Percentiles rank a stretch among this genome's conserved stretches.
phyloP scores from a whole-genome alignment of 495 filamentous ascomycete species.

The Penicillium parvum region DNA sequence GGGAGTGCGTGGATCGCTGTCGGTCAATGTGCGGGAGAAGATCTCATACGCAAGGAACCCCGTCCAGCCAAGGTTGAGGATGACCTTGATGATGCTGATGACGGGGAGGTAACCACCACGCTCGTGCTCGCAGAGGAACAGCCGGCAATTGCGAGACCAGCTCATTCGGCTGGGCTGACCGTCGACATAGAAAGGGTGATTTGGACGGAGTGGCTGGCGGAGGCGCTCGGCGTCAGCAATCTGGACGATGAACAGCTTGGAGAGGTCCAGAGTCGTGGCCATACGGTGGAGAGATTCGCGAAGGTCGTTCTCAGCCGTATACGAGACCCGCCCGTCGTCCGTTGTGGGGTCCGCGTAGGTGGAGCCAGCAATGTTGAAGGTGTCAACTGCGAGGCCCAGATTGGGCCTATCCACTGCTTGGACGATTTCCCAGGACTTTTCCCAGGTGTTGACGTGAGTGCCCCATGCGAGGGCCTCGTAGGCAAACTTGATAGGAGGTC shows the following conservation, averaged over 20 bases:
- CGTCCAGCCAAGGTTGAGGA: slow-evolving; percentile 31
- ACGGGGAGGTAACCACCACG: slow-evolving; percentile 57
- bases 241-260: slow-evolving; percentile 64
- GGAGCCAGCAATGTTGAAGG: not conserved
- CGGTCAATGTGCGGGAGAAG: not conserved
- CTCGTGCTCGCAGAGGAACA: slow-evolving; percentile 60
- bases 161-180: slow-evolving; percentile 60
- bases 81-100: slow-evolving; percentile 26
- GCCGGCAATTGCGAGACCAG: slow-evolving; percentile 64
- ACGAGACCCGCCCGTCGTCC: not conserved
- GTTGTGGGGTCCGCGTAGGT: not conserved
- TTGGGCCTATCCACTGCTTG: slow-evolving; percentile 53
- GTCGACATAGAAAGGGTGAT: slow-evolving; percentile 41
- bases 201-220: slow-evolving; percentile 22
- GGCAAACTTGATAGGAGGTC: slow-evolving; percentile 55
- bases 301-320: not conserved
- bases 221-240: slow-evolving; percentile 63
- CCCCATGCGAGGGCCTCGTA: slow-evolving; percentile 66
- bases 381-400: slow-evolving; percentile 29
- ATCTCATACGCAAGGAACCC: not conserved
- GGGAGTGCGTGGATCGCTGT: not conserved
- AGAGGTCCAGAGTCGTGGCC: slow-evolving; percentile 44
- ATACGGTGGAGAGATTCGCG: slow-evolving; percentile 16
- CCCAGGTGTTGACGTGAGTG: slow-evolving; percentile 59
- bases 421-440: slow-evolving; percentile 59